Percentiles rank a stretch among this genome's conserved stretches.
These are phyloP conservation scores for Colletotrichum sp. DNA, from an alignment of 2,329 filamentous ascomycete genomes.

Conservation along the genomic window DNA sequence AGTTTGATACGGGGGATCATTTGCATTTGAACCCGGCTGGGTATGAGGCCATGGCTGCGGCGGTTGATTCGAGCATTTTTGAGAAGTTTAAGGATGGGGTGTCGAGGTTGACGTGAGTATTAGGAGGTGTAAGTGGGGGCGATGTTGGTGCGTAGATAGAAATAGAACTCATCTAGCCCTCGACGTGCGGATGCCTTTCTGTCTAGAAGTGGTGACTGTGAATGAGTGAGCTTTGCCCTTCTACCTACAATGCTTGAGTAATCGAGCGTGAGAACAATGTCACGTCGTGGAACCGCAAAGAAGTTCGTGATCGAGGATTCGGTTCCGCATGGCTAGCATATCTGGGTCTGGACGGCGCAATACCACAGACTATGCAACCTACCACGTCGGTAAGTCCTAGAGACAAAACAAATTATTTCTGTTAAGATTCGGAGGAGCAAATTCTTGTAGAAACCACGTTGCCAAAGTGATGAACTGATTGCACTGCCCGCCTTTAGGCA, in stretches of 20 bases:
- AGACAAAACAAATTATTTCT: fast-evolving
- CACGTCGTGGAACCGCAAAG: background rate
- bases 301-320: fast-evolving
- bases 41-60: slow-evolving; percentile 59
- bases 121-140: fast-evolving
- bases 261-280: background rate
- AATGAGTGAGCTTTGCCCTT: background rate
- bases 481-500: background rate
- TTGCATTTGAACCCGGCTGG: slow-evolving; percentile 62
- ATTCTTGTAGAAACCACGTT: fast-evolving
- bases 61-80: slow-evolving; percentile 59
- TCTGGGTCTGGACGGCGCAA: background rate
- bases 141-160: background rate
- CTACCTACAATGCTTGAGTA: fast-evolving
- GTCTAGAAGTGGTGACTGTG: background rate
- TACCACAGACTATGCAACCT: too few relatives aligned
- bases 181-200: background rate
- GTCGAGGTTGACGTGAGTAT: background rate
- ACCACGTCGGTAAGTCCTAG: background rate
- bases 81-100: slow-evolving; percentile 28
- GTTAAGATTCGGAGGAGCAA: fast-evolving
- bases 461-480: background rate
- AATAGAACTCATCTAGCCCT: background rate
- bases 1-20: slow-evolving; percentile 63
- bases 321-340: background rate